A percentile compares a stretch with the other conserved stretches of the same genome.
These are phyloP conservation scores for Craterostigma plantagineum DNA, from an alignment of 257 asterid species.

Conservation along the genomic window DNA sequence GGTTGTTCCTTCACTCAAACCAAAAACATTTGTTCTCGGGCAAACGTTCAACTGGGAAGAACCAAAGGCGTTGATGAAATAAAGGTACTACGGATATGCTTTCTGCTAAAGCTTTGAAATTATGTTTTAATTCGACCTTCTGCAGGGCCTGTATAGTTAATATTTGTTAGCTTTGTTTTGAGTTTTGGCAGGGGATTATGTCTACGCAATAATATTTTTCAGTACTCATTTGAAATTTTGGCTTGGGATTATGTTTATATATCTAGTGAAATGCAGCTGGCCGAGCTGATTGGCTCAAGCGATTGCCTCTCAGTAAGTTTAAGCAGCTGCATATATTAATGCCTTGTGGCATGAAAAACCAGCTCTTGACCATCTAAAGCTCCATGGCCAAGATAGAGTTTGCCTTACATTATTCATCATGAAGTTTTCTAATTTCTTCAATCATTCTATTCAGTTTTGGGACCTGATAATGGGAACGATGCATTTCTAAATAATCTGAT, in stretches of 20 bases:
- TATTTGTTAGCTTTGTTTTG: too few relatives aligned
- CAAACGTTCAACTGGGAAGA: conserved; percentile 67
- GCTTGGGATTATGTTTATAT: too few relatives aligned
- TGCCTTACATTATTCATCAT: conserved; percentile 13
- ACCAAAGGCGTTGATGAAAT: conserved; percentile 55
- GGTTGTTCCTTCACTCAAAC: conserved; percentile 56
- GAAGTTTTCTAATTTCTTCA: too few relatives aligned
- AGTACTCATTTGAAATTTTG: background rate
- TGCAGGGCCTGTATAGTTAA: background rate
- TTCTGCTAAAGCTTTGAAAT: background rate
- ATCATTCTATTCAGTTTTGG: too few relatives aligned
- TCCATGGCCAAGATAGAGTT: conserved; percentile 20
- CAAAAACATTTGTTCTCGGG: conserved; percentile 73
- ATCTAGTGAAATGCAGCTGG: conserved; percentile 24
- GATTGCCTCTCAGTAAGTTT: conserved; percentile 28
- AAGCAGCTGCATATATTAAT: conserved; percentile 40
- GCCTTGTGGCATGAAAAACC: conserved; percentile 17
- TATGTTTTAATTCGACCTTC: background rate
- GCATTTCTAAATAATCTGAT: too few relatives aligned
- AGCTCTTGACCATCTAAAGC: conserved; percentile 28
- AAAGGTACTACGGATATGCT: conserved; percentile 36
- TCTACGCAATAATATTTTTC: too few relatives aligned
- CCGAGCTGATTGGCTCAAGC: conserved; percentile 47
- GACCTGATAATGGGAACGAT: too few relatives aligned
- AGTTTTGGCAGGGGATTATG: too few relatives aligned